Conservation (phyloP, 352 stramenopile genomes). For the Thalassiosira livingstoniorum region DNA sequence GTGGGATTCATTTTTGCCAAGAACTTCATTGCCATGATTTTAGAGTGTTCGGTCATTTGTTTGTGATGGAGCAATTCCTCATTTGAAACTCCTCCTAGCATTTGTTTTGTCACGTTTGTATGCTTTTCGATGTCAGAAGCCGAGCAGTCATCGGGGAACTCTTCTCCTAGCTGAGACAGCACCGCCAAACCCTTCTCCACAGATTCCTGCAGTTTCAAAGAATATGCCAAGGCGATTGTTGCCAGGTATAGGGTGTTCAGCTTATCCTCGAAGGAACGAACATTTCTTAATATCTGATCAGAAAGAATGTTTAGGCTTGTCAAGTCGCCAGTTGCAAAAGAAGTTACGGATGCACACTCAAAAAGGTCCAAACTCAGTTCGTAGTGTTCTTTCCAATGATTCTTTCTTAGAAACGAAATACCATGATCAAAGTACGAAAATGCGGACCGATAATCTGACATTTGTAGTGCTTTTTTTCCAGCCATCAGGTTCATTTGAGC, state of each 20-base stretch:
- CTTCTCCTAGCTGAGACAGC: conserved; percentile 14
- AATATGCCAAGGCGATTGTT: background rate
- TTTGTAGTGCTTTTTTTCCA: conserved; percentile 10
- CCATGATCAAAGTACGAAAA: conserved; percentile 38
- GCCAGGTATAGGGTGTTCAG: conserved; percentile 19
- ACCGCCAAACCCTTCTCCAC: conserved; percentile 9
- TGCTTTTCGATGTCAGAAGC: background rate
- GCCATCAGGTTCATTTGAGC: conserved; percentile 11
- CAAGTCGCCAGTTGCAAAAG: conserved; percentile 26
- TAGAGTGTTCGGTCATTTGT: conserved; percentile 9
- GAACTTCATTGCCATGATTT: conserved; percentile 23
- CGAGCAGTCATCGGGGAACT: background rate
- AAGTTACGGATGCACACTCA: conserved; percentile 13
- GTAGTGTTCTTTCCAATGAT: conserved; percentile 45
- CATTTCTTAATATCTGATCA: conserved; percentile 28
- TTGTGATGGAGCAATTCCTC: conserved; percentile 12
- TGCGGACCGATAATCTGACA: conserved; percentile 19
- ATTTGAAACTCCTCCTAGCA: background rate
- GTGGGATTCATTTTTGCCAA: background rate
- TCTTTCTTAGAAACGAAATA: conserved; percentile 32
- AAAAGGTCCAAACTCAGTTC: conserved; percentile 42
- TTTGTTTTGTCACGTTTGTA: background rate
- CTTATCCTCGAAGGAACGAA: conserved; percentile 30
- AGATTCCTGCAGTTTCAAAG: background rate
- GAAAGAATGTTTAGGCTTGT: conserved; percentile 14